Evolutionary conservation across 108 stramenopile genomes (phyloP), one percentile per base, ranked within the genome.

Genomic region (Halocafeteria seosinensis): DNA sequence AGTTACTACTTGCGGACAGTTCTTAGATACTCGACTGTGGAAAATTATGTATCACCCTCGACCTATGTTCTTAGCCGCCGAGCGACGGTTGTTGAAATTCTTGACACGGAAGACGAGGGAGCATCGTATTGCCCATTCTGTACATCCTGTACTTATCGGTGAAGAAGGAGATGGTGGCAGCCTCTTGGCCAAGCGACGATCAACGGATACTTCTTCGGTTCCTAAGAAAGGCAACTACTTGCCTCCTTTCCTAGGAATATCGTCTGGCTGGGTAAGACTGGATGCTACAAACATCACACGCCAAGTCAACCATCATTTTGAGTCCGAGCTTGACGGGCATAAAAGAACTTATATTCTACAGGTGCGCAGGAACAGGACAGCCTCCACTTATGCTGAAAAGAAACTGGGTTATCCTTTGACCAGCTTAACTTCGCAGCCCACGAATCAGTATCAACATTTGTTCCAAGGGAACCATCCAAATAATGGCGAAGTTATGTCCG

Each of bases 301-400:
- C 8, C 5, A 64, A 9, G 73, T 74, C 4, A 62, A 74, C 50
- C 73, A 74, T 50, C 73, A 74, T 37, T 74, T 61, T 55, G 50
- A 74, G 24, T 74, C 30, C 32, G 64, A 38, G 8, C 62, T 47
- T 30, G 73, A 73, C 30, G 73, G 73, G 23, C 73, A 73, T 55
- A 13, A 64, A 26, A 53, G 73, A 1, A 73, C 62, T 5, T 73
- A 73, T 62, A 69, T 64, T 26, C 57, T 59, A 17, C 12, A 3
- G 2, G 68, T 73, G 72, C 50, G 36, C 23, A 50, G 58, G 12
- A 47, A 67, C 24, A 35, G 28, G 32, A 71, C 52, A 12, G 32
- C 52, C 9, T 12, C n/a, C n/a, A n/a, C n/a, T n/a, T n/a, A n/a
- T 47, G 42, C 42, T 47, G 42, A 17, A 47, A 17, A 21, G 42